Evolutionary conservation across 495 filamentous ascomycete species (phyloP).

Genomic region (Choiromyces venosus): DNA sequence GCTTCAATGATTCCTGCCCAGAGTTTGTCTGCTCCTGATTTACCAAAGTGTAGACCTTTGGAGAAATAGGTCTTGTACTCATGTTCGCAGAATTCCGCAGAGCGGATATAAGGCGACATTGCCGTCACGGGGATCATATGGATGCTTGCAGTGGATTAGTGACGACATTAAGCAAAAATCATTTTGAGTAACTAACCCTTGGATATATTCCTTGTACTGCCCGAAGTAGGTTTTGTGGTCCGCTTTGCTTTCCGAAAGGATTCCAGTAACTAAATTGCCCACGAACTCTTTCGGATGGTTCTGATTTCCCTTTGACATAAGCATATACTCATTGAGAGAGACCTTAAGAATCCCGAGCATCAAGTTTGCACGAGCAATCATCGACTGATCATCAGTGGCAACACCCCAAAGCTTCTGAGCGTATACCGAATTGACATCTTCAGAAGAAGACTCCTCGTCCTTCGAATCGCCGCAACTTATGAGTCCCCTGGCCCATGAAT

Average conservation of each 20-base stretch:
- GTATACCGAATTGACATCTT: constrained; percentile 83
- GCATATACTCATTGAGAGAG: constrained; percentile 70
- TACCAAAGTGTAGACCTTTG: background rate
- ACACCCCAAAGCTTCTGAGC: constrained; percentile 90
- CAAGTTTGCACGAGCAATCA: constrained; percentile 80
- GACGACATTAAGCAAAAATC: background rate
- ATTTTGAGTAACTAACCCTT: constrained; percentile 48
- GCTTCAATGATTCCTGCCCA: constrained; percentile 81
- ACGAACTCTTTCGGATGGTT: constrained; percentile 73
- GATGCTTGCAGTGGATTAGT: constrained; percentile 49
- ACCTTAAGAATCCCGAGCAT: constrained; percentile 72
- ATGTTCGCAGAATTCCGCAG: constrained; percentile 62
- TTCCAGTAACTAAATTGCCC: constrained; percentile 78
- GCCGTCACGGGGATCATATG: constrained; percentile 90
- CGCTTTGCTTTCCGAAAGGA: constrained; percentile 93
- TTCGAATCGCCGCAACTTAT: constrained; percentile 80
- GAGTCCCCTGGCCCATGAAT: constrained; percentile 92
- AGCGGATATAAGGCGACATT: constrained; percentile 59
- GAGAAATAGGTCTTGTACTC: constrained; percentile 77
- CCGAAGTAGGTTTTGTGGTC: constrained; percentile 95
- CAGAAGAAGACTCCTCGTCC: constrained; percentile 81
- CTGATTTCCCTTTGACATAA: constrained; percentile 61
- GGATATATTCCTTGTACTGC: constrained; percentile 69
- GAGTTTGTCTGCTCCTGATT: constrained; percentile 46
- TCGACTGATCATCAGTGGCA: constrained; percentile 63